phyloP scores from a whole-genome alignment of 208 protist genomes.

The Borovskyia barvae region DNA sequence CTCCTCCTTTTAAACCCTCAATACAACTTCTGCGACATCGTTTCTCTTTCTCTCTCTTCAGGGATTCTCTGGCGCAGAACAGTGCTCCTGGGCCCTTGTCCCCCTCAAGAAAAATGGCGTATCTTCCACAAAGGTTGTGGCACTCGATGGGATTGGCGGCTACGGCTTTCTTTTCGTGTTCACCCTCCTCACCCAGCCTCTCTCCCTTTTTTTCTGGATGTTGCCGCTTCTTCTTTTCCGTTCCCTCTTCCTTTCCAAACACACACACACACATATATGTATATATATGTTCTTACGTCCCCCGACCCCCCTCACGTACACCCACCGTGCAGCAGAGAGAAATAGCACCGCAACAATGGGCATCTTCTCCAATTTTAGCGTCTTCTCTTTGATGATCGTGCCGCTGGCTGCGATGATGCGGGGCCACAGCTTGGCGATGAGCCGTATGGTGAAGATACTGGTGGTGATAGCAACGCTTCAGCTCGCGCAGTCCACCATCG shows the following conservation, averaged over 20 bases:
- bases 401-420: conserved; percentile 58
- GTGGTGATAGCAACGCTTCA: conserved; percentile 39
- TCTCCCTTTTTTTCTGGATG: neutral
- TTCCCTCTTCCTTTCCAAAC: neutral
- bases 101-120: no score
- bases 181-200: neutral
- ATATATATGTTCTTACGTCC: neutral
- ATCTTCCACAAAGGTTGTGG: no score
- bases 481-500: conserved; percentile 55
- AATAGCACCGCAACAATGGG: conserved; percentile 42
- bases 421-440: conserved; percentile 56
- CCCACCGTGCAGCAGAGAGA: no score
- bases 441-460: conserved; percentile 31
- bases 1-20: no score
- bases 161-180: no score
- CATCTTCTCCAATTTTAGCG: conserved; percentile 58
- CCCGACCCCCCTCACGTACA: no score
- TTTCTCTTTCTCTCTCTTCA: no score
- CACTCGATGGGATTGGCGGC: no score
- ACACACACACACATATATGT: neutral
- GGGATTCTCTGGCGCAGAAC: no score
- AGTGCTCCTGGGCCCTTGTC: no score
- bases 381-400: conserved; percentile 76
- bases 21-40: no score
- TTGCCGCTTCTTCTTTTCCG: conserved; percentile 1